These are phyloP conservation scores for Golubevia sp. DNA, from an alignment of 1,284 basidiomycete species.

Conservation along the genomic window DNA sequence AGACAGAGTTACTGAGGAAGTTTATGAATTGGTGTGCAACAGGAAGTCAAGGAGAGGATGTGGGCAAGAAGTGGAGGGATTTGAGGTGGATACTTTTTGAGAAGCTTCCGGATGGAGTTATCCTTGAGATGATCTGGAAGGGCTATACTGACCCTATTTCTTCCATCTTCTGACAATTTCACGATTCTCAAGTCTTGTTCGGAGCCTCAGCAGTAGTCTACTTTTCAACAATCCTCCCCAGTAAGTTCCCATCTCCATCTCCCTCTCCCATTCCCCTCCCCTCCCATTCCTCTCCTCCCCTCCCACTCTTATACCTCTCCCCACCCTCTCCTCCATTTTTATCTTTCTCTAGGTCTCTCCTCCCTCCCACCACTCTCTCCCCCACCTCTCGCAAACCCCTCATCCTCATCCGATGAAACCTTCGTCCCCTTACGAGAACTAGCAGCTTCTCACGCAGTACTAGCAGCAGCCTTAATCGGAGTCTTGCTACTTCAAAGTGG, in stretches of 20 bases:
- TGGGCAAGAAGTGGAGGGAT: too few species aligned
- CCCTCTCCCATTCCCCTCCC: not conserved
- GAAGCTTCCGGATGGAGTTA: too few species aligned
- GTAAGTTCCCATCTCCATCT: conserved; percentile 14
- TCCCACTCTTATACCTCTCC: not conserved
- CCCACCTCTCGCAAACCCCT: conserved; percentile 11
- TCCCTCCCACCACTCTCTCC: conserved; percentile 17
- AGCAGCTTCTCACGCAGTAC: conserved; percentile 49
- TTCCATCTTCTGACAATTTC: not conserved
- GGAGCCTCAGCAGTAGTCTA: conserved; percentile 46
- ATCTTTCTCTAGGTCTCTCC: conserved; percentile 15
- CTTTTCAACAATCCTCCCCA: conserved; percentile 45
- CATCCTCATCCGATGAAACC: conserved; percentile 7
- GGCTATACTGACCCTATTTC: not conserved
- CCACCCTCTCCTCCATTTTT: too few species aligned
- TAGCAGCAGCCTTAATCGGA: conserved; percentile 53
- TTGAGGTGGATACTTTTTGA: too few species aligned
- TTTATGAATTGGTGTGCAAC: too few species aligned
- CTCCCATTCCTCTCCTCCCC: not conserved
- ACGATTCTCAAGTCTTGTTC: conserved; percentile 32
- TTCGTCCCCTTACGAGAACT: conserved; percentile 45
- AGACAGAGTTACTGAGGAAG: too few species aligned
- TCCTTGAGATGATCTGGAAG: too few species aligned
- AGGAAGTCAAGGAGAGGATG: too few species aligned
- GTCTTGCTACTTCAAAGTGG: conserved; percentile 53